Evolutionary conservation across 2,329 filamentous ascomycete species (phyloP).

Genomic region (Colletotrichum echinochloae): DNA sequence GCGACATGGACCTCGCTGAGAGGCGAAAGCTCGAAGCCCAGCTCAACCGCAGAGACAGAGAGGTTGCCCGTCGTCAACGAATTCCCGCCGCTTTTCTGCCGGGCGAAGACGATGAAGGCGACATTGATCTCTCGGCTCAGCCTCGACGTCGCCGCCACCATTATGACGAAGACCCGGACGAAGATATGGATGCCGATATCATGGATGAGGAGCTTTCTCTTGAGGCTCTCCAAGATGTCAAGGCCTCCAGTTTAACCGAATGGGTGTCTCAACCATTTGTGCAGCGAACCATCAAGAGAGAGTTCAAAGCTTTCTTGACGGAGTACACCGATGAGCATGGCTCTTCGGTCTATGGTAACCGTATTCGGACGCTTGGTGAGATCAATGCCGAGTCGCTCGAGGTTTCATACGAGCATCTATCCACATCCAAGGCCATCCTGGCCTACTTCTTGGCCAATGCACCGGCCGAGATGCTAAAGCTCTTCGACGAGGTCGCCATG

Average conservation of each 20-base stretch:
- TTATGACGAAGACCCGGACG: slow-evolving; percentile 95
- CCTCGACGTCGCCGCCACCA: slow-evolving; percentile 86
- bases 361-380: slow-evolving; percentile 95
- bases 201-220: slow-evolving; percentile 96
- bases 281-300: slow-evolving; percentile 91
- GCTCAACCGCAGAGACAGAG: slow-evolving; percentile 79
- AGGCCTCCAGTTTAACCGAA: slow-evolving; percentile 91
- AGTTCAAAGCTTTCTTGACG: slow-evolving; percentile 97
- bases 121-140: slow-evolving; percentile 87
- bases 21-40: slow-evolving; percentile 79
- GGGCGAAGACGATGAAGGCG: slow-evolving; percentile 86
- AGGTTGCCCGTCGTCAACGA: slow-evolving; percentile 73
- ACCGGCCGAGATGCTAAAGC: slow-evolving; percentile 92
- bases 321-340: slow-evolving; percentile 93
- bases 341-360: slow-evolving; percentile 92
- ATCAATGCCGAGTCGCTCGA: slow-evolving; percentile 96
- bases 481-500: slow-evolving; percentile 97
- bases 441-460: slow-evolving; percentile 97
- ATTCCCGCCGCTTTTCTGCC: slow-evolving; percentile 81
- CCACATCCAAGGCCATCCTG: slow-evolving; percentile 89
- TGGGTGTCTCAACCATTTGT: slow-evolving; percentile 94
- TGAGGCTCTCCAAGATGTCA: slow-evolving; percentile 91
- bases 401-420: slow-evolving; percentile 93
- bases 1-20: slow-evolving; percentile 73
- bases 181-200: slow-evolving; percentile 91